Base-by-base conservation (phyloP, 495 filamentous ascomycete genomes). In the Podospora comata region DNA sequence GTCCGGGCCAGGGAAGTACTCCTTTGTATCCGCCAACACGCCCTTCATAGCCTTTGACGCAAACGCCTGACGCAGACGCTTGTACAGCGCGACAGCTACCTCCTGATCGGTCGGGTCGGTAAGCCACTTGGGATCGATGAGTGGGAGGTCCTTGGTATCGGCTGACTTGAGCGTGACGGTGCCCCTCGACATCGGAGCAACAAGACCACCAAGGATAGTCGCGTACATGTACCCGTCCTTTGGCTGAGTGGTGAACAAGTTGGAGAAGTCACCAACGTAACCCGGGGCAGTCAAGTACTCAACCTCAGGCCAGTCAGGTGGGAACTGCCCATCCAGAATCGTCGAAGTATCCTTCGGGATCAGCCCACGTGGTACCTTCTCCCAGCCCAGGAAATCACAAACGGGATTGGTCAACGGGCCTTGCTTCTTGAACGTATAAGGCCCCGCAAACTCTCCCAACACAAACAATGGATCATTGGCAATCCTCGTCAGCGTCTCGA, bases 231-330 rank as follows among this genome's bases (percentile, higher is more conserved):
- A 85, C 82, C 2, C 79, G 79, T 28, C 79, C 67, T 58, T 76
- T 80, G 69, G 65, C 19, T 70, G 48, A 9, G 75, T 79, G 26
- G 78, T 79, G 19, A 70, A 71, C 0, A 80, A 76, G 26, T 71
- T 70, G 5, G 20, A 44, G 32, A 64, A 60, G 60, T 70, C 57
- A 53, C 77, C 78, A 34, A 77, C 62, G 63, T 68, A 77, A 27
- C 64, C 74, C 34, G 53, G 56, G 20, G 65, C 61, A 48, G 65
- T 30, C 20, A 82, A 28, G 60, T 77, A 80, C 65, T 88, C 85
- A 16, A 86, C 70, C 30, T 89, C 86, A 0, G 87, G 87, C 86
- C 86, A 89, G 69, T 88, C 86, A 1, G 65, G 18, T 0, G 86
- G 81, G 61, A 84, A 85, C 56, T 65, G 64, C 15, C 70, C 66